phyloP scores from a whole-genome alignment of 192 early-diverging fungal genomes.

The Obelidium mucronatum region DNA sequence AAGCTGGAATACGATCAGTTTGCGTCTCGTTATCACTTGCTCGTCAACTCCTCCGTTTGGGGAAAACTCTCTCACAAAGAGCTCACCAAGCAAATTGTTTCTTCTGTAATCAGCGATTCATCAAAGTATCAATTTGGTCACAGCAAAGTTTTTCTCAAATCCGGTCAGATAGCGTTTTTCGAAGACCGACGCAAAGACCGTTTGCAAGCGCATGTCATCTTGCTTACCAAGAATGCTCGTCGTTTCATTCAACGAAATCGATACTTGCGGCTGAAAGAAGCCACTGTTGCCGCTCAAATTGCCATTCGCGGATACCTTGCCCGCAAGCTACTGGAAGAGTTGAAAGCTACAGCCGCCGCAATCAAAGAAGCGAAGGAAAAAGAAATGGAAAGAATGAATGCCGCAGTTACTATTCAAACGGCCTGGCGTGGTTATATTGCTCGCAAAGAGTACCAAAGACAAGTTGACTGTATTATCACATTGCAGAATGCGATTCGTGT shows the following conservation, averaged over 20 bases:
- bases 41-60: constrained; percentile 34
- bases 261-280: constrained; percentile 55
- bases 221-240: constrained; percentile 88
- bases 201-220: constrained; percentile 74
- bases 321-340: constrained; percentile 58
- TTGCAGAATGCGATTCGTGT: constrained; percentile 86
- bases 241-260: constrained; percentile 61
- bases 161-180: constrained; percentile 87
- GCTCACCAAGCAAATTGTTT: constrained; percentile 79
- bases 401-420: constrained; percentile 79
- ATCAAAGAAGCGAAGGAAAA: constrained; percentile 67
- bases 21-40: constrained; percentile 67
- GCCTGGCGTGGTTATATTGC: constrained; percentile 69
- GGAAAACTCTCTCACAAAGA: constrained; percentile 37
- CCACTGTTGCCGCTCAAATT: constrained; percentile 68
- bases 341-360: constrained; percentile 71
- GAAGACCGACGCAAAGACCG: constrained; percentile 92
- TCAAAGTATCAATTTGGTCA: constrained; percentile 94
- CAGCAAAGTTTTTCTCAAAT: constrained; percentile 98
- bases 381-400: constrained; percentile 60
- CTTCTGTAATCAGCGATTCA: constrained; percentile 71
- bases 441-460: constrained; percentile 64
- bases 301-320: constrained; percentile 67
- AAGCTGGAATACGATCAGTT: constrained; percentile 87
- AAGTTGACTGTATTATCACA: constrained; percentile 64